Evolutionary conservation across 2,329 filamentous ascomycete species (phyloP), one percentile per base, ranked within the genome.

Genomic region (Diaporthe ilicicola): DNA sequence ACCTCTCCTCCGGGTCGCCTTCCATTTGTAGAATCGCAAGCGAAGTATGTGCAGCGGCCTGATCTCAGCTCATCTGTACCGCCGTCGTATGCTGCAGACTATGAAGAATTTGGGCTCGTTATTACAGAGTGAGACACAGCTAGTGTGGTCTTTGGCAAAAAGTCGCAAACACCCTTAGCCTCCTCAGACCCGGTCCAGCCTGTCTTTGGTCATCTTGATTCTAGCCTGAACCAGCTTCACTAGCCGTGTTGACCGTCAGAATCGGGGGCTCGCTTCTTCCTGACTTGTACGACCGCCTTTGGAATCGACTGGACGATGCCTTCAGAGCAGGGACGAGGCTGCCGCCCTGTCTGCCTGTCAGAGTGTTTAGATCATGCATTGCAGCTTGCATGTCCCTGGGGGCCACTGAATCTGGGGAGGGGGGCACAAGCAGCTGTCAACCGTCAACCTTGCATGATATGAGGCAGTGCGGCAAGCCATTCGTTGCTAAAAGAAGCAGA

Each of bases 361-460:
- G 32, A 53, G 62, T 56, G 22, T 66, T 50, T 55, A 65, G 68
- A 67, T 64, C 48, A 70, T 72, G 71, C 68, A 59, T 71, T 70
- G 62, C 69, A 71, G 56, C 69, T 59, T 70, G 64, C 69, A 70
- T 70, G 56, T 61, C 46, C 62, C 53, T 66, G 62, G 69, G 61
- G 48, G 46, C 29, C 56, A 44, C 37, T 50, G 59, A 66, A 17
- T 48, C 27, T 48, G 27, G 59, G 42, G 27, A 34, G 42, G 50
- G 50, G n/a, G 61, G 53, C 24, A 66, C 67, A 61, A 56, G 54
- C 44, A 67, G 51, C 62, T 72, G 70, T 72, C 70, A 72, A 61
- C 64, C 71, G 64, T 66, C 69, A 73, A 71, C 67, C 69, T 39
- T 73, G 69, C 71, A 73, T 72, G 42, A 27, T 34, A 54, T 48